Conservation (phyloP, 1,284 basidiomycete genomes). For the Phellinidium pouzarii region DNA sequence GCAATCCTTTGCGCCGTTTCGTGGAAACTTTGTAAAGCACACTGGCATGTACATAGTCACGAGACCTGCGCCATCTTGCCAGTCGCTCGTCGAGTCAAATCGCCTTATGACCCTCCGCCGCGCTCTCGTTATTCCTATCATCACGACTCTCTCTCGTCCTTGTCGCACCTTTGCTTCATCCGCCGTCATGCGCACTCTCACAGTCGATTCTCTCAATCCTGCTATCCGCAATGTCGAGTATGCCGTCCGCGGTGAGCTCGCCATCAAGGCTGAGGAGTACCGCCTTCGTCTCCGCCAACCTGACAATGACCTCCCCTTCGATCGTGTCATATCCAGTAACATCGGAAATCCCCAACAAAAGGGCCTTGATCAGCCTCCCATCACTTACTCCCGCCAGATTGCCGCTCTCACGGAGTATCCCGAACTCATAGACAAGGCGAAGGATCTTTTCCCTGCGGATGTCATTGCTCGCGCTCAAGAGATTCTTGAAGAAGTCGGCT, state of each 20-base stretch:
- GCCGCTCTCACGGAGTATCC: conserved; percentile 92
- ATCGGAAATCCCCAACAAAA: conserved; percentile 98
- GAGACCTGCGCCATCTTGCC: neutral
- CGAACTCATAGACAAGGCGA: conserved; percentile 71
- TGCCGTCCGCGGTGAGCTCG: conserved; percentile 95
- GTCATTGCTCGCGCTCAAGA: conserved; percentile 79
- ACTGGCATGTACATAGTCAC: too few relatives aligned
- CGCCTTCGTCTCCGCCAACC: conserved; percentile 58
- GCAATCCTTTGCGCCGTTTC: too few relatives aligned
- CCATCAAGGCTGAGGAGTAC: conserved; percentile 87
- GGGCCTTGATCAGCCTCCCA: conserved; percentile 86
- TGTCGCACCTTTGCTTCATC: conserved; percentile 6
- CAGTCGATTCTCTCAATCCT: conserved; percentile 70
- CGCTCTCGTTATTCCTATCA: neutral
- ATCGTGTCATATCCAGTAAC: conserved; percentile 89
- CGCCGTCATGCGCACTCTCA: conserved; percentile 48
- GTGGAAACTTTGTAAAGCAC: too few relatives aligned
- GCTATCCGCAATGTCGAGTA: conserved; percentile 87
- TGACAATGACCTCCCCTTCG: conserved; percentile 71
- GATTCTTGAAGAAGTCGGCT: conserved; percentile 83
- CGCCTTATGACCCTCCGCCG: neutral
- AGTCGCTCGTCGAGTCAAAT: too few relatives aligned
- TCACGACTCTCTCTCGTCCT: neutral
- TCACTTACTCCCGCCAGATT: conserved; percentile 92
- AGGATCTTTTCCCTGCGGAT: conserved; percentile 79